These are phyloP conservation scores for Parathielavia hyrcaniae DNA, from an alignment of 495 filamentous ascomycete genomes.

Conservation along the genomic window DNA sequence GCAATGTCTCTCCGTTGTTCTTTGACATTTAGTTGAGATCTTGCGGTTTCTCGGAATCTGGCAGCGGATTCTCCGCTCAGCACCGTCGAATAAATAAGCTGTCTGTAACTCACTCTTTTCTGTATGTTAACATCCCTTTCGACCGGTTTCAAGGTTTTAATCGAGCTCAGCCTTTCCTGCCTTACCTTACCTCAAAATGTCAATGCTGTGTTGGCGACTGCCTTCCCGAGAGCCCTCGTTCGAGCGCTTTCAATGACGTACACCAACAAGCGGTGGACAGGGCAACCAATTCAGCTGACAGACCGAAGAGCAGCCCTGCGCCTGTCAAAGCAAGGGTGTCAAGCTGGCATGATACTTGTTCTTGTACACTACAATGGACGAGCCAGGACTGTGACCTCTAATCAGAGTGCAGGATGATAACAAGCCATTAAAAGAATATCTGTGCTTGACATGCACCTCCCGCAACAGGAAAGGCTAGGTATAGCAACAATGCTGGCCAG, in stretches of 20 bases:
- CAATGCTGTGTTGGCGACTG: too few relatives aligned
- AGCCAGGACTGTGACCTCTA: neutral
- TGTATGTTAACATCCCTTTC: neutral
- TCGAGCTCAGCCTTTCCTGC: too few relatives aligned
- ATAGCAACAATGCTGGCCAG: too few relatives aligned
- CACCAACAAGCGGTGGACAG: neutral
- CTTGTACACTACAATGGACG: neutral
- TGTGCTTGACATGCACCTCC: too few relatives aligned
- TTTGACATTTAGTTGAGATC: neutral
- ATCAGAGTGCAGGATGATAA: too few relatives aligned
- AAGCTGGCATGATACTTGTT: neutral
- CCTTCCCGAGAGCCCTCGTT: too few relatives aligned
- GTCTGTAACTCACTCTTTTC: too few relatives aligned
- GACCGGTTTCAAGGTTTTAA: too few relatives aligned
- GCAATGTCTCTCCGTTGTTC: neutral
- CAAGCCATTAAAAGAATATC: too few relatives aligned
- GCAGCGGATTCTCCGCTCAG: neutral
- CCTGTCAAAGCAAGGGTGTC: conserved; percentile 12
- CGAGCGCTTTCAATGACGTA: neutral
- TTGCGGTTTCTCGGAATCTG: neutral
- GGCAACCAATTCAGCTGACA: neutral
- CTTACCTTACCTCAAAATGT: too few relatives aligned
- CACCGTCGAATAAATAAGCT: too few relatives aligned
- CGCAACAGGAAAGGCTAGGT: too few relatives aligned
- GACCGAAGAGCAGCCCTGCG: neutral